Evolutionary conservation across 495 filamentous ascomycete genomes (phyloP).

Genomic region (Sabuloglossum arenarium): DNA sequence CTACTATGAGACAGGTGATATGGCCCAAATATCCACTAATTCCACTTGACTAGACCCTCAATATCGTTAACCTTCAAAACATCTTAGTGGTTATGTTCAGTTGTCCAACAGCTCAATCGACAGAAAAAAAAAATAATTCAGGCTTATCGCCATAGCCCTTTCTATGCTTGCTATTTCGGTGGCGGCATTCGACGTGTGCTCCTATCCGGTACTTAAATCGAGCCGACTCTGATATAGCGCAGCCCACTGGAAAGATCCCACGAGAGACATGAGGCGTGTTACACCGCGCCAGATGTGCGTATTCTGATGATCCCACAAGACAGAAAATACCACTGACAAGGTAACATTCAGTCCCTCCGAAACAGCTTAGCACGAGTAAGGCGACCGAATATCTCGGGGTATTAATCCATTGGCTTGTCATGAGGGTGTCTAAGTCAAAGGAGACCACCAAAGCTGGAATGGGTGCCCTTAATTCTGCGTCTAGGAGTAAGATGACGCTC

Average conservation of each 20-base stretch:
- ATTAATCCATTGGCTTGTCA: background rate
- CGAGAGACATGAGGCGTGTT: background rate
- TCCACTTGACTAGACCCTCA: too few relatives aligned
- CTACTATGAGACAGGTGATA: too few relatives aligned
- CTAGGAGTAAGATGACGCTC: slow-evolving; percentile 13
- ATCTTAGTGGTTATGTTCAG: background rate
- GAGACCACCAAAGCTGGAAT: background rate
- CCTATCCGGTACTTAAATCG: background rate
- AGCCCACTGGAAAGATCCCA: background rate
- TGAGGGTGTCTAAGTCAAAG: background rate
- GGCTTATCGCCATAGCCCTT: background rate
- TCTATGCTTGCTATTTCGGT: background rate
- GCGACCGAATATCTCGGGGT: background rate
- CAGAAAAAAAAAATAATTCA: background rate
- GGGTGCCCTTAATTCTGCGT: slow-evolving; percentile 11
- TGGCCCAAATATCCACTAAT: background rate
- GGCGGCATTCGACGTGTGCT: background rate
- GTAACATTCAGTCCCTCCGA: background rate
- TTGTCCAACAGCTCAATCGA: background rate
- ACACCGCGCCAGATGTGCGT: background rate
- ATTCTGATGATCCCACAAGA: background rate
- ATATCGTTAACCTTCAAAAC: background rate
- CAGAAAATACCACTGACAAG: background rate
- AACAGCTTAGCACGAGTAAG: background rate
- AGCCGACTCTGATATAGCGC: background rate